phyloP scores from a whole-genome alignment of 1,284 basidiomycete species.

The Pseudozyma sp. region DNA sequence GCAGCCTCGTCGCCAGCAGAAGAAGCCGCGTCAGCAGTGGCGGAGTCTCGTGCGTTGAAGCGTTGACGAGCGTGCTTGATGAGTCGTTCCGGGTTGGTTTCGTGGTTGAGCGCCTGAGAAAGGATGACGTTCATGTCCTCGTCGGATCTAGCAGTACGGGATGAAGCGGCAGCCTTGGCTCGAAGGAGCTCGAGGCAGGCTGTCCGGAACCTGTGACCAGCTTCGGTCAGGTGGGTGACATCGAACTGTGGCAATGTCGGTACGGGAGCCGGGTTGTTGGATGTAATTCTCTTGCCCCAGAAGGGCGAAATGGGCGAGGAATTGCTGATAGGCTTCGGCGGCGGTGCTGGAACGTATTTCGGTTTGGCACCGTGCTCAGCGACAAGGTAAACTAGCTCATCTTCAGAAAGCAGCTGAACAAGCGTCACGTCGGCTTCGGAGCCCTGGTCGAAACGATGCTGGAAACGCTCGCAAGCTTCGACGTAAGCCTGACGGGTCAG shows the following conservation, averaged over 20 bases:
- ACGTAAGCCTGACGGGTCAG: conserved; percentile 23
- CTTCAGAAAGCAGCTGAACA: conserved; percentile 1
- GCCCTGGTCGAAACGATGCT: conserved; percentile 15
- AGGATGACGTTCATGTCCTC: conserved; percentile 13
- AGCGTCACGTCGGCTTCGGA: conserved; percentile 25
- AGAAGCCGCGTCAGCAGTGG: neutral
- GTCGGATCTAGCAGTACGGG: neutral
- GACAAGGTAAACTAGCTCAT: conserved; percentile 12
- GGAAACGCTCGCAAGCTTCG: conserved; percentile 29
- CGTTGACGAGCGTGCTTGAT: conserved; percentile 9
- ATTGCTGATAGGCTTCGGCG: neutral
- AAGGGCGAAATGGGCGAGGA: neutral
- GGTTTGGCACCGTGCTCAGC: conserved; percentile 10
- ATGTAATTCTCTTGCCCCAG: conserved; percentile 8
- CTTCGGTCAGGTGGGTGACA: conserved; percentile 12
- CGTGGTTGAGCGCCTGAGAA: conserved; percentile 32
- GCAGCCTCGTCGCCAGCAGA: neutral
- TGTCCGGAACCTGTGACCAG: conserved; percentile 22
- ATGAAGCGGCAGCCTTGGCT: neutral
- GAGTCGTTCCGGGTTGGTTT: conserved; percentile 25
- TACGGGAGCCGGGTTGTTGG: neutral
- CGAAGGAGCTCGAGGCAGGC: conserved; percentile 22
- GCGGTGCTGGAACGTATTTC: conserved; percentile 11
- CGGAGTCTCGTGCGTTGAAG: neutral
- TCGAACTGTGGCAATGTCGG: conserved; percentile 17